Evolutionary conservation across 257 asterid species (phyloP), one percentile per base, ranked within the genome.

Genomic region (Mentha longifolia): DNA sequence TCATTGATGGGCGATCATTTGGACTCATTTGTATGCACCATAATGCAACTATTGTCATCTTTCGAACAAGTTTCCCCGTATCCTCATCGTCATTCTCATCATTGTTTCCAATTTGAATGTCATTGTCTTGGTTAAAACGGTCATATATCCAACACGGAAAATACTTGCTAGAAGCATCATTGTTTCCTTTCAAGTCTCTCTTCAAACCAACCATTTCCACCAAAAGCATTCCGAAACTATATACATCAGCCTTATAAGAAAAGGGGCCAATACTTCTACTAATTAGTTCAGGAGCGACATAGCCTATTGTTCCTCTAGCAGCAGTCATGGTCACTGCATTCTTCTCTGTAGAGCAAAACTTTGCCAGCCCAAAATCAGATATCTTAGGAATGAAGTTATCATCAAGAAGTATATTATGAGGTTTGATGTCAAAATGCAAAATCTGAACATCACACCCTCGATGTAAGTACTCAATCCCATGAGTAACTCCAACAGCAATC

Each of bases 251-350:
- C 13, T 61, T 61, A 31, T 16, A n/a, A 4, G 67, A 61, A 9
- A 61, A 51, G 1, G 25, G 5, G 9, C 67, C 67, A 16, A 61
- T 61, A 13, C 76, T 55, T 47, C 74, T 74, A 28, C 71, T 70
- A 17, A 78, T 47, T 12, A 78, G 54, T 25, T 78, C 79, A 0
- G 79, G 76, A 62, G 82, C 82, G 31, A 74, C 77, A 51, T 74
- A 74, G 11, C 77, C 79, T 17, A 78, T 78, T 8, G 77, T 78
- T 30, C 79, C 83, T 19, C 79, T 61, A 9, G 74, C 77, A 9
- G 71, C 83, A 49, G 83, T 64, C 22, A 78, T 16, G 7, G 70
- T 64, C 67, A 74, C 67, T 3, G 43, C 51, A 6, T 61, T 41
- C 9, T 58, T 66, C 7, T 68, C 73, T 0, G 60, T 60, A 0